Percentiles rank a stretch among this genome's conserved stretches.
Conservation (phyloP, 2,329 filamentous ascomycete species). For the Ceratocystis lukuohia region DNA sequence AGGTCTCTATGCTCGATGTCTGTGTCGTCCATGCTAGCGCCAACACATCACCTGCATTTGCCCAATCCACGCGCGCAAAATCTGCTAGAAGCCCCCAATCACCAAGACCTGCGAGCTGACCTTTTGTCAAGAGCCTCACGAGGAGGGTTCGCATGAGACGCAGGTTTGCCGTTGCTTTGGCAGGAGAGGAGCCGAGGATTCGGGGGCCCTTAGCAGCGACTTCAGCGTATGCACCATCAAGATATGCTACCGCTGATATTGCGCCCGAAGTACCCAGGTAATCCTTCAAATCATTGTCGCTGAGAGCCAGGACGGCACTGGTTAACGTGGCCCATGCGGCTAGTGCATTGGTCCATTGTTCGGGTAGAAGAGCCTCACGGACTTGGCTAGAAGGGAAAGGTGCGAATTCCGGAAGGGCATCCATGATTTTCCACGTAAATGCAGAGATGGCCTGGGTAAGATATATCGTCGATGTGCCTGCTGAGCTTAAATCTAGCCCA, state of each 20-base stretch:
- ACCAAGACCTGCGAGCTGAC: slow-evolving; percentile 36
- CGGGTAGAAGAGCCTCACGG: slow-evolving; percentile 49
- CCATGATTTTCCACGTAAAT: slow-evolving; percentile 26
- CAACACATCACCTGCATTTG: slow-evolving; percentile 42
- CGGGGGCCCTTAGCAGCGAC: slow-evolving; percentile 29
- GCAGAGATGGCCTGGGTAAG: neutral
- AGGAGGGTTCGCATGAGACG: slow-evolving; percentile 52
- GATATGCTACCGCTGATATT: slow-evolving; percentile 39
- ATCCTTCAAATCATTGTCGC: slow-evolving; percentile 41
- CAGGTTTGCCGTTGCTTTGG: slow-evolving; percentile 36
- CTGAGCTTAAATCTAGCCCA: neutral
- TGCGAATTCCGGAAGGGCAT: slow-evolving; percentile 55
- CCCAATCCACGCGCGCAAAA: slow-evolving; percentile 48
- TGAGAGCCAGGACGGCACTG: slow-evolving; percentile 48
- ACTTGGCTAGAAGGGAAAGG: slow-evolving; percentile 59
- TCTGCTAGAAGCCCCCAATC: slow-evolving; percentile 57
- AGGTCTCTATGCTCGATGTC: slow-evolving; percentile 37
- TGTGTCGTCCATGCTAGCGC: slow-evolving; percentile 38
- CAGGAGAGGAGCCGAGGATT: slow-evolving; percentile 27
- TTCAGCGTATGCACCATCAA: slow-evolving; percentile 53
- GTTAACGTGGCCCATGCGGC: slow-evolving; percentile 61
- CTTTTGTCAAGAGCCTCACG: slow-evolving; percentile 38
- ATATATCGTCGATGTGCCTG: neutral
- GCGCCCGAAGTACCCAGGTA: neutral
- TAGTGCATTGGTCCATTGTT: slow-evolving; percentile 67